Conservation (phyloP, 805 yeast species). For the Kodamaea fukazawae region DNA sequence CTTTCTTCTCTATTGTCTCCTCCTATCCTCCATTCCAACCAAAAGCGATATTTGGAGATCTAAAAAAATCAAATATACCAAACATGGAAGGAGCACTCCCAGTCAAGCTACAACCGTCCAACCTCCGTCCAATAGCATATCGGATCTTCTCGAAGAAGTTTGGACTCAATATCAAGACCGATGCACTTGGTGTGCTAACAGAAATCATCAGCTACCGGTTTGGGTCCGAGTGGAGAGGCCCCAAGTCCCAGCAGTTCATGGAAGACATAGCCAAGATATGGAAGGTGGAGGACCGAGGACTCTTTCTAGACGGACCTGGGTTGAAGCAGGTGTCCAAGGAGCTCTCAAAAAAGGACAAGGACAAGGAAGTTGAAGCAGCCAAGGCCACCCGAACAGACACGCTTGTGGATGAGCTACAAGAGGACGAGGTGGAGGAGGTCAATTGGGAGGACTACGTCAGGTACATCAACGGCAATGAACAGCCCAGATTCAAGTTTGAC, state of each 20-base stretch:
- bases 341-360: constrained; percentile 18
- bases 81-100: constrained; percentile 46
- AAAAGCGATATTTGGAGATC: too few relatives aligned
- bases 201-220: constrained; percentile 70
- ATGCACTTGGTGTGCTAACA: constrained; percentile 73
- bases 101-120: constrained; percentile 72
- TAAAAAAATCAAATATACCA: constrained; percentile 2
- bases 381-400: constrained; percentile 21
- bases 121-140: constrained; percentile 88
- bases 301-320: constrained; percentile 78
- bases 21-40: too few relatives aligned
- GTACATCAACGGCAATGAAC: constrained; percentile 60
- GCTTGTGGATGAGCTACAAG: constrained; percentile 15
- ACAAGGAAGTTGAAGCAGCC: neutral
- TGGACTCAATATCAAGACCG: constrained; percentile 84
- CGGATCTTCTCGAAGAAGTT: constrained; percentile 87
- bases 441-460: constrained; percentile 75
- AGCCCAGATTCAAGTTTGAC: constrained; percentile 66
- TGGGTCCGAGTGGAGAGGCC: constrained; percentile 84
- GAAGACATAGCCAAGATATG: constrained; percentile 79
- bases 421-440: constrained; percentile 27
- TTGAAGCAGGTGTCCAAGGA: constrained; percentile 65
- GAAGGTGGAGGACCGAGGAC: constrained; percentile 87
- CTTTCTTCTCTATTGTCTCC: too few relatives aligned
- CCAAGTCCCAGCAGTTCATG: constrained; percentile 56